These are phyloP conservation scores for Puccinia hordei DNA, from an alignment of 1,284 basidiomycete species.

Conservation along the genomic window DNA sequence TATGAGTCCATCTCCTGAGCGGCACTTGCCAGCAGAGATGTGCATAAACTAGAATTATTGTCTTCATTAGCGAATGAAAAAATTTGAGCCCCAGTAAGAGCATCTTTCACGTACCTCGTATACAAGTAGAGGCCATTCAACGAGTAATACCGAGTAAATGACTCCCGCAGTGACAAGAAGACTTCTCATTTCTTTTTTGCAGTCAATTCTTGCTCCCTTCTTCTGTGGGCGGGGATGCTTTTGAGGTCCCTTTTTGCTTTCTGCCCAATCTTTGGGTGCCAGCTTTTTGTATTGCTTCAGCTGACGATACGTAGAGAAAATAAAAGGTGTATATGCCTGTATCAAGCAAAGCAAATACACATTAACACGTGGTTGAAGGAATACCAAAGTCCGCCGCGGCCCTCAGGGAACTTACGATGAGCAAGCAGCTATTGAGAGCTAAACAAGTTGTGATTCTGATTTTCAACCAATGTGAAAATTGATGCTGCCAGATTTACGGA, in stretches of 20 bases:
- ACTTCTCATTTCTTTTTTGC: constrained; percentile 47
- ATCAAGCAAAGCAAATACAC: background rate
- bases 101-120: constrained; percentile 27
- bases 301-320: constrained; percentile 41
- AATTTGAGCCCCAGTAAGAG: background rate
- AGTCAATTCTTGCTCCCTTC: constrained; percentile 41
- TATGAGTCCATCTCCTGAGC: constrained; percentile 32
- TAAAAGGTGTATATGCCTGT: constrained; percentile 47
- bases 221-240: constrained; percentile 22
- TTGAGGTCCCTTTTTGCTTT: constrained; percentile 45
- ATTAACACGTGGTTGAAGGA: background rate
- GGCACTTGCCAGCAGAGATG: constrained; percentile 44
- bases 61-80: background rate
- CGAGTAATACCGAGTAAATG: constrained; percentile 44
- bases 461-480: constrained; percentile 46
- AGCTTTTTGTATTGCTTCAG: constrained; percentile 35
- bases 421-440: constrained; percentile 42
- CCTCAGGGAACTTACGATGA: constrained; percentile 21
- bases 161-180: constrained; percentile 37
- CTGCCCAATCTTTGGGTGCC: constrained; percentile 45
- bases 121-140: constrained; percentile 42
- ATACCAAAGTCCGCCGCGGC: background rate
- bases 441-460: constrained; percentile 47
- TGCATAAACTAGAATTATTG: constrained; percentile 35
- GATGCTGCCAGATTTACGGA: constrained; percentile 2